A percentile compares a stretch with the other conserved stretches of the same genome.
Evolutionary conservation across 306 rosid species (phyloP).

Genomic region (Lathyrus oleraceus): DNA sequence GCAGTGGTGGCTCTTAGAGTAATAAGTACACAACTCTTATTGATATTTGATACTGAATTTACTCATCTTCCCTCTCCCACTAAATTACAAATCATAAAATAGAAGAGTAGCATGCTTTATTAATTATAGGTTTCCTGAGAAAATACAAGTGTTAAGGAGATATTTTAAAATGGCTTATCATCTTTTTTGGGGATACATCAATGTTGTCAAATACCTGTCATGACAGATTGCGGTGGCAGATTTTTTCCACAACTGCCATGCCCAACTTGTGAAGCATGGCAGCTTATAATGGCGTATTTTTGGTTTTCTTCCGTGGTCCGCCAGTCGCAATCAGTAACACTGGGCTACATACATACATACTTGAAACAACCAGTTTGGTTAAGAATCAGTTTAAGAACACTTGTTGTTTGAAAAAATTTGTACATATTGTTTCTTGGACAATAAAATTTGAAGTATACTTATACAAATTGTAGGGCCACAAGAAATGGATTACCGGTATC

Average conservation of each 20-base stretch:
- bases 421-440: constrained; percentile 2
- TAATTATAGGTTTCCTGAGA: constrained; percentile 1
- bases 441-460: constrained; percentile 14
- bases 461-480: constrained; percentile 69
- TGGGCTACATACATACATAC: not conserved
- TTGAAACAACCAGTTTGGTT: constrained; percentile 17
- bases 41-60: constrained; percentile 5
- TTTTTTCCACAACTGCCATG: too few relatives aligned
- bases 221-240: too few relatives aligned
- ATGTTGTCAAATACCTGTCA: too few relatives aligned
- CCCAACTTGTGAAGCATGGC: too few relatives aligned
- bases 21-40: not conserved
- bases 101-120: constrained; percentile 11
- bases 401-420: constrained; percentile 9
- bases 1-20: not conserved
- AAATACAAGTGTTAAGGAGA: constrained; percentile 8
- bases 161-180: not conserved
- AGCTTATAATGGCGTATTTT: not conserved
- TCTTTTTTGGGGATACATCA: too few relatives aligned
- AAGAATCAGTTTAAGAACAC: not conserved
- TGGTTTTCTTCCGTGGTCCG: not conserved
- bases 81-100: not conserved
- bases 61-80: constrained; percentile 2
- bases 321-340: not conserved
- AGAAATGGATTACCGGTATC: constrained; percentile 92